These are phyloP conservation scores for Sporormia fimetaria DNA, from an alignment of 495 filamentous ascomycete genomes.

Conservation along the genomic window DNA sequence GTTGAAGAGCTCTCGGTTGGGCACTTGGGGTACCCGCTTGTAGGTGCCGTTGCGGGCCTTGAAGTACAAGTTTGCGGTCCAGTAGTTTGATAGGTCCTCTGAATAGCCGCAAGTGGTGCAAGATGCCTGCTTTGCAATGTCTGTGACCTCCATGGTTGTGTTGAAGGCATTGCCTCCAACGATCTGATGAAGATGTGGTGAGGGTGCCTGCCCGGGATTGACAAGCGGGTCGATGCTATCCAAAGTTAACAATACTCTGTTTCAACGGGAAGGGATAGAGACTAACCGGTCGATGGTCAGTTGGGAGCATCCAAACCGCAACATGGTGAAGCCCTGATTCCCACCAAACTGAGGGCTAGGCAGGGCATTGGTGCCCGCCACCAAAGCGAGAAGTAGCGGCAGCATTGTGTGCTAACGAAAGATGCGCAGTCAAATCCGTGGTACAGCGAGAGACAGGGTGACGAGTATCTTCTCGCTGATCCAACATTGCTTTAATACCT, in stretches of 20 bases:
- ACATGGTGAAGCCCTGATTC: neutral
- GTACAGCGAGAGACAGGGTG: too few relatives aligned
- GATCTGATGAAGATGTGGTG: slow-evolving; percentile 14
- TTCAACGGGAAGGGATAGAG: too few relatives aligned
- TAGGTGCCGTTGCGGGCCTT: slow-evolving; percentile 38
- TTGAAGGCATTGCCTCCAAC: slow-evolving; percentile 13
- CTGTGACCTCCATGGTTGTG: slow-evolving; percentile 7
- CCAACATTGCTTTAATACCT: too few relatives aligned
- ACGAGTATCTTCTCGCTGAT: too few relatives aligned
- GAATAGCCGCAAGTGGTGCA: slow-evolving; percentile 7
- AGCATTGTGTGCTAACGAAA: too few relatives aligned
- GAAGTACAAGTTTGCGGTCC: slow-evolving; percentile 43
- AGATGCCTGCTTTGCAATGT: slow-evolving; percentile 3
- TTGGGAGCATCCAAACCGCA: slow-evolving; percentile 3
- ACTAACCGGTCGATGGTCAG: neutral
- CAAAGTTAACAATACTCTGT: too few relatives aligned
- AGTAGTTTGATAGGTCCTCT: slow-evolving; percentile 34
- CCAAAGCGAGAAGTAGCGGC: neutral
- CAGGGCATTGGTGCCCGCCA: neutral
- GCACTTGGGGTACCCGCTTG: slow-evolving; percentile 38
- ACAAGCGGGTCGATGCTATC: slow-evolving; percentile 17
- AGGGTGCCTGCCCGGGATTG: slow-evolving; percentile 9
- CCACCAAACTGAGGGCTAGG: slow-evolving; percentile 3
- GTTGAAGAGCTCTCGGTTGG: slow-evolving; percentile 38
- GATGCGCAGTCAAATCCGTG: too few relatives aligned